These are phyloP conservation scores for Xylariales sp. DNA, from an alignment of 2,329 filamentous ascomycete species.

Conservation along the genomic window DNA sequence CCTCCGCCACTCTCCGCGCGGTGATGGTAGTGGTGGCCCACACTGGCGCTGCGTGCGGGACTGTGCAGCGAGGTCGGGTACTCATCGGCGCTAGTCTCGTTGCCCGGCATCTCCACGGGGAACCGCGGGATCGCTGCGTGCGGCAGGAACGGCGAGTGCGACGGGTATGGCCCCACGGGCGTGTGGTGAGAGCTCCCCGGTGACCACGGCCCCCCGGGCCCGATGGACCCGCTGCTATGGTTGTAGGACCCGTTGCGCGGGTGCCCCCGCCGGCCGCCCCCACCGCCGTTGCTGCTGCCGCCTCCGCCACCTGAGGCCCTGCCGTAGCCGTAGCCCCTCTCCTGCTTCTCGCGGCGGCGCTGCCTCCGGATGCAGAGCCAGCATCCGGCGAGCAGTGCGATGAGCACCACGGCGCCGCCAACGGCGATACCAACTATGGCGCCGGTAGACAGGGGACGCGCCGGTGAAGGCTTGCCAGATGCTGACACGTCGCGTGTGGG, in stretches of 20 bases:
- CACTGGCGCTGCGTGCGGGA: not conserved
- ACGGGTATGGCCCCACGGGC: not conserved
- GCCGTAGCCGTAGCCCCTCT: no score
- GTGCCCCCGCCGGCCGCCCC: no score
- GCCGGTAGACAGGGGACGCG: conserved; percentile 25
- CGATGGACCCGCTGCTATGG: not conserved
- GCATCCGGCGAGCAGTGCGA: conserved; percentile 20
- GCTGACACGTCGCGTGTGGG: conserved; percentile 42
- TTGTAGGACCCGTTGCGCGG: not conserved
- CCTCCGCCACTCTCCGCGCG: not conserved
- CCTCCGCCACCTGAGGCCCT: no score
- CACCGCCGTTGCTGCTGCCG: no score
- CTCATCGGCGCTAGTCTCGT: not conserved
- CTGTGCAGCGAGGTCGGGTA: not conserved
- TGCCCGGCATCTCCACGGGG: conserved; percentile 5
- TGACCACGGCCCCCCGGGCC: not conserved
- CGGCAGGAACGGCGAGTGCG: not conserved
- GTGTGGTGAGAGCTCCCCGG: conserved; percentile 1
- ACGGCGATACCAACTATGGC: conserved; percentile 31
- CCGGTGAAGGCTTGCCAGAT: not conserved
- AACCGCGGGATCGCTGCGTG: conserved; percentile 1
- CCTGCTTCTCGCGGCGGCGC: not conserved
- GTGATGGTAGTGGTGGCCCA: not conserved
- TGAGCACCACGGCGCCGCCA: conserved; percentile 25
- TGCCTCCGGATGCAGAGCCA: conserved; percentile 27